These are phyloP conservation scores for Gaultheria prostrata DNA, from an alignment of 148 eudicot genomes.

Conservation along the genomic window DNA sequence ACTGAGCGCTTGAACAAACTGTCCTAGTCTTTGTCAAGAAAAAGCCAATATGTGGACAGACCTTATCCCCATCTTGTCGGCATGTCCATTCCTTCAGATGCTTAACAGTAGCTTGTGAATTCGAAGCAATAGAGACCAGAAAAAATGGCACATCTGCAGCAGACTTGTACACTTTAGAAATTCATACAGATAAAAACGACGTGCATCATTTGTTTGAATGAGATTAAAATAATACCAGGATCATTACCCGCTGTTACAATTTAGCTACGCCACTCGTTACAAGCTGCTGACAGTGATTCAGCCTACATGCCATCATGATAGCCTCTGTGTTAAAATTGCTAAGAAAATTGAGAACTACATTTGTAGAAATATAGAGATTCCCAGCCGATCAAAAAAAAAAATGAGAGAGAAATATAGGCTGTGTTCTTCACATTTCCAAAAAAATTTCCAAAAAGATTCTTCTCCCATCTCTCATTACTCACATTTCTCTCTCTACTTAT, in stretches of 20 bases:
- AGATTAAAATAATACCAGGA: not conserved
- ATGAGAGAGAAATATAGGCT: no score
- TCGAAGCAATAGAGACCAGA: slow-evolving; percentile 53
- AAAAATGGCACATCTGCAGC: slow-evolving; percentile 78
- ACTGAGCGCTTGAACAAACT: not conserved
- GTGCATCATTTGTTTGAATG: slow-evolving; percentile 1
- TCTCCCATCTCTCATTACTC: no score
- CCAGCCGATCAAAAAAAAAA: no score
- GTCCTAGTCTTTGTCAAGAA: not conserved
- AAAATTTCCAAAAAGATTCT: no score
- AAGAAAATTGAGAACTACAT: not conserved
- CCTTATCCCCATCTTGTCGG: slow-evolving; percentile 65
- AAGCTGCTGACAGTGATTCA: slow-evolving; percentile 56
- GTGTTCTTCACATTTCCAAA: no score
- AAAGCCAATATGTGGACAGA: slow-evolving; percentile 22
- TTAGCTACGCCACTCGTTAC: slow-evolving; percentile 82
- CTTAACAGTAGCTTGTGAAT: slow-evolving; percentile 55
- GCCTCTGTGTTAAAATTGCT: slow-evolving; percentile 6
- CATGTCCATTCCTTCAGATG: slow-evolving; percentile 78
- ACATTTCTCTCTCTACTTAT: no score
- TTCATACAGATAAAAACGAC: not conserved
- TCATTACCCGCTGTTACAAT: slow-evolving; percentile 58
- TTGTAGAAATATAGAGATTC: not conserved
- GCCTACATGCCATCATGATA: slow-evolving; percentile 42
- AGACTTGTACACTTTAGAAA: slow-evolving; percentile 18